phyloP scores from a whole-genome alignment of 164 flowering plant genomes.

The Vitis rupestris region DNA sequence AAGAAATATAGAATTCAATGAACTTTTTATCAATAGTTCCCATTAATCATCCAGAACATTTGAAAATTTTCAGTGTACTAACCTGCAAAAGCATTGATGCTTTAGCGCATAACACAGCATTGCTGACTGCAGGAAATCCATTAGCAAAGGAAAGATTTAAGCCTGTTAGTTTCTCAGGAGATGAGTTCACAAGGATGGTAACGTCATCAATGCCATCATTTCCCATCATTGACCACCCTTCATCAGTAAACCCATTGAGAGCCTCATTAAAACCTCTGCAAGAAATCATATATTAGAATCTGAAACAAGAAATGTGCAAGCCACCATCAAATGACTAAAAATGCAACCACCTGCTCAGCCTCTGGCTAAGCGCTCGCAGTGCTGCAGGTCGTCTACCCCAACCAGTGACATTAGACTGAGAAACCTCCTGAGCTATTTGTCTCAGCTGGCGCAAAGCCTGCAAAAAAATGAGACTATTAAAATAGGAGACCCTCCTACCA shows the following conservation, averaged over 20 bases:
- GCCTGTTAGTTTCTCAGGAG: constrained; percentile 77
- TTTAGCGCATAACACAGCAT: constrained; percentile 84
- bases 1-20: no score
- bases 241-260: constrained; percentile 89
- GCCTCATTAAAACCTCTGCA: constrained; percentile 95
- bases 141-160: constrained; percentile 54
- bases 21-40: no score
- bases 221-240: constrained; percentile 90
- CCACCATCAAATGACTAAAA: not conserved
- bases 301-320: not conserved
- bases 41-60: no score
- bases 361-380: constrained; percentile 76
- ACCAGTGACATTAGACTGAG: constrained; percentile 59
- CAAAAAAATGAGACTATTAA: constrained; percentile 3
- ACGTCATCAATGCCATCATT: constrained; percentile 93
- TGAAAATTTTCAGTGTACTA: constrained; percentile 3
- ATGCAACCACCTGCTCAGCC: constrained; percentile 68
- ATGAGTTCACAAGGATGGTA: constrained; percentile 79
- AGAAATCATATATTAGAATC: constrained; percentile 7
- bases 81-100: constrained; percentile 99
- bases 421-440: constrained; percentile 84
- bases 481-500: not conserved
- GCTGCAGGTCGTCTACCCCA: constrained; percentile 94
- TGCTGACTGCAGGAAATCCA: constrained; percentile 69
- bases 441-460: constrained; percentile 92